Evolutionary conservation across 108 stramenopile genomes (phyloP), one percentile per base, ranked within the genome.

Genomic region (Skeletonema tropicum): DNA sequence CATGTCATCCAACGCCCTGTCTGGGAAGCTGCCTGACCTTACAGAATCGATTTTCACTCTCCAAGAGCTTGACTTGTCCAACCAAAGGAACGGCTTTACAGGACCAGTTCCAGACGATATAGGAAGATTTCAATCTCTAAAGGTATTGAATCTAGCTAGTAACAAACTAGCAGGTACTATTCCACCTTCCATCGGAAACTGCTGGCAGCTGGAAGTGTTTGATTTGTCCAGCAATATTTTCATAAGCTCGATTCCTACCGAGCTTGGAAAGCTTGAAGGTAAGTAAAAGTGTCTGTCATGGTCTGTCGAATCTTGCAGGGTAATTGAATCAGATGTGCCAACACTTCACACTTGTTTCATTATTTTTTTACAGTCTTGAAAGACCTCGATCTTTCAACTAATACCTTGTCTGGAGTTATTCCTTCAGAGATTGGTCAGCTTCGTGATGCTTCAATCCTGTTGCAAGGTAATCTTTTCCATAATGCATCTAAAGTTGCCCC

Each of bases 21-120:
- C 38, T 52, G 76, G 76, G 3, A 2, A 57, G 10, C 12, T 77
- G 3, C 88, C 87, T 19, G 62, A 52, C 36, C 14, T 70, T 21
- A 3, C 59, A 14, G 38, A 11, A 25, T 41, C 68, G 6, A 25
- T 58, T 21, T 63, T 68, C 2, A 29, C 0, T 42, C 23, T 77
- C 15, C 2, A 19, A 6, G 31, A 17, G 3, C 41, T 76, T 5
- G 9, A 76, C 42, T 25, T 76, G 15, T 46, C 66, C 3, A 48
- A 32, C 32, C 32, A 32, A 4, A 32, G 29, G 17, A 14, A 68
- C 15, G 62, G 76, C 10, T 64, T 61, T 17, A 75, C 63, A 4
- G 63, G 76, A 15, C 32, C 68, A 35, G 67, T 73, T 57, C 71
- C 71, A 29, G 15, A 6, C 3, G 25, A 25, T 8, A 13, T 58